These are phyloP conservation scores for Kondoa subrosea DNA, from an alignment of 768 basidiomycete genomes.

Conservation along the genomic window DNA sequence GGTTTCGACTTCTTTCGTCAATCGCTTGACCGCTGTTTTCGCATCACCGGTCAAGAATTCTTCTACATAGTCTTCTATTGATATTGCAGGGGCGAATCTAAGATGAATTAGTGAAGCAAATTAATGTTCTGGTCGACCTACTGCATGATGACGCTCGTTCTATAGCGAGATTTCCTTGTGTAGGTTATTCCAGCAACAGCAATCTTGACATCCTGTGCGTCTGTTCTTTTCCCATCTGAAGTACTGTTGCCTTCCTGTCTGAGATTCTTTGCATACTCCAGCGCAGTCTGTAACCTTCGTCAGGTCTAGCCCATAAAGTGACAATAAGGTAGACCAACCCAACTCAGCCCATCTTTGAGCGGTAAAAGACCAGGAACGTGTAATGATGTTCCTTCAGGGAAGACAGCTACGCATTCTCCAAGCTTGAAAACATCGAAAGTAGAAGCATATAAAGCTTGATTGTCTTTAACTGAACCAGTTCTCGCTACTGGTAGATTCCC, in stretches of 20 bases:
- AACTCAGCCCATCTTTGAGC: slow-evolving; percentile 70
- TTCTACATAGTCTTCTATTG: slow-evolving; percentile 52
- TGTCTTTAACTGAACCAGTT: slow-evolving; percentile 68
- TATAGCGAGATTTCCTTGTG: slow-evolving; percentile 87
- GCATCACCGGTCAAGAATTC: slow-evolving; percentile 52
- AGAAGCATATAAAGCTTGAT: slow-evolving; percentile 67
- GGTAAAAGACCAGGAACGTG: slow-evolving; percentile 86
- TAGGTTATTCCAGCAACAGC: slow-evolving; percentile 50
- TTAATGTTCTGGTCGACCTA: slow-evolving; percentile 11
- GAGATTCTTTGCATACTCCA: slow-evolving; percentile 76
- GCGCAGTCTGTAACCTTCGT: slow-evolving; percentile 40
- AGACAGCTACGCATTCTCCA: slow-evolving; percentile 76
- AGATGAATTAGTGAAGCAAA: not conserved
- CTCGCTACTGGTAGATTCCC: slow-evolving; percentile 98
- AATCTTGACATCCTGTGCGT: slow-evolving; percentile 17
- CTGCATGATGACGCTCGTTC: slow-evolving; percentile 55
- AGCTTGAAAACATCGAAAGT: slow-evolving; percentile 67
- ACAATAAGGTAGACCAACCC: slow-evolving; percentile 38
- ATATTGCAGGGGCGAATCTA: slow-evolving; percentile 71
- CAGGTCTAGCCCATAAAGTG: not conserved
- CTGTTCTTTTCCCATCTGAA: slow-evolving; percentile 7
- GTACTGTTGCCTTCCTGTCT: slow-evolving; percentile 35
- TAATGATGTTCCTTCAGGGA: slow-evolving; percentile 69
- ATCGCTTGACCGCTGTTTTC: slow-evolving; percentile 65
- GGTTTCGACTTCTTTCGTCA: slow-evolving; percentile 57